Base-by-base conservation (phyloP, 139 green algal genomes). In the Spirogloea muscicola region DNA sequence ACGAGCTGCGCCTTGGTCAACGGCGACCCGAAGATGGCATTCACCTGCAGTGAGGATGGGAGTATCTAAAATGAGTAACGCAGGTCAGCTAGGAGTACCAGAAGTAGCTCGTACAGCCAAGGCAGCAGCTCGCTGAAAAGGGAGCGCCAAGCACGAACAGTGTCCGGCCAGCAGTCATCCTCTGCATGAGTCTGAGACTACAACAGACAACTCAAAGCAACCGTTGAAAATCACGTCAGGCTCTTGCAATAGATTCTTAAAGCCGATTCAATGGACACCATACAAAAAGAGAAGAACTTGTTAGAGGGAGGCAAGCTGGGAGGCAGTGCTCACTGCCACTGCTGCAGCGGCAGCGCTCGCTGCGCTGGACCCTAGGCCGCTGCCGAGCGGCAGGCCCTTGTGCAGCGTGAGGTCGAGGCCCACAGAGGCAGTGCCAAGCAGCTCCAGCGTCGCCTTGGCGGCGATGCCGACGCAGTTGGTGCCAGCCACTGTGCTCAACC, bases 381-480 rank as follows among this genome's bases (percentile, higher is more conserved):
- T 94, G 25, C 93, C 93, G 18, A 98, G 84, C 0, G 93, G 93
- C 36, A 98, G 84, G 29, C 93, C 93, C 88, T 98, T 98, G 49
- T 91, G 27, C 27, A 98, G 81, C 0, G 55, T 88, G 2, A 98
- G 82, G 0, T 72, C 67, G 1, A 98, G 83, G 49, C 93, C 94
- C 59, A 87, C 91, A 0, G 79, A 84, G 25, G 85, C 76, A n/a
- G 77, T 55, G 25, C 87, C 90, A 40, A 98, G 62, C 25, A 96
- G 79, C 80, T 91, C 89, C 18, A 98, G 76, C 2, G 89, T 92
- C 58, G 95, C 90, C 1, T 68, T 79, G 2, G 94, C 91, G 1
- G 94, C 94, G 61, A 98, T 94, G 34, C 94, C 94, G 2, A 90
- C 86, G 83, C 94, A 98, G 82, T 98, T 98, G 38, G 91, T 84